Evolutionary conservation across 208 protist genomes (phyloP).

Genomic region (Trypanosoma theileri): DNA sequence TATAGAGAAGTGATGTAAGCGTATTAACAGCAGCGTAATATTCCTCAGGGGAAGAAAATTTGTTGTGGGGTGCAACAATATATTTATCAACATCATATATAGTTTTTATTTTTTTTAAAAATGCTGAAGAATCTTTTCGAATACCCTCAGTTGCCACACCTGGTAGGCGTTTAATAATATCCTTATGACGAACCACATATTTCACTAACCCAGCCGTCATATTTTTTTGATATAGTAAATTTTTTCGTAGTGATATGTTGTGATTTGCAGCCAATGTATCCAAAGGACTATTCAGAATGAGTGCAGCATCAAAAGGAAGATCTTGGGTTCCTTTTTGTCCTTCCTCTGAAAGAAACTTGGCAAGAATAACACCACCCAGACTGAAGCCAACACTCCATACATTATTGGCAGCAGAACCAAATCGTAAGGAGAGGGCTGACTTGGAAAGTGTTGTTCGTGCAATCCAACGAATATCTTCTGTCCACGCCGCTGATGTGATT

Average conservation of each 20-base stretch:
- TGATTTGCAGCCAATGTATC: constrained; percentile 45
- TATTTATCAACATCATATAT: constrained; percentile 58
- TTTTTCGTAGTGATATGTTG: constrained; percentile 28
- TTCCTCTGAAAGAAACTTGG: constrained; percentile 66
- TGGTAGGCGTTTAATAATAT: constrained; percentile 43
- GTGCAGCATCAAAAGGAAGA: constrained; percentile 41
- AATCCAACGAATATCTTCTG: constrained; percentile 46
- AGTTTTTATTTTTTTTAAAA: constrained; percentile 41
- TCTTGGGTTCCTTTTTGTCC: constrained; percentile 2
- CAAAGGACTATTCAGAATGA: constrained; percentile 59
- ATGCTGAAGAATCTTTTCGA: constrained; percentile 6
- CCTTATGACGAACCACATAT: constrained; percentile 49
- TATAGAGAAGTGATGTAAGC: constrained; percentile 44
- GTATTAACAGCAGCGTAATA: constrained; percentile 63
- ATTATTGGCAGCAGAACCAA: constrained; percentile 26
- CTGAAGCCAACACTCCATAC: constrained; percentile 69
- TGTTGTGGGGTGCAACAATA: constrained; percentile 62
- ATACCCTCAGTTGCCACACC: constrained; percentile 29
- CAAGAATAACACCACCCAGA: constrained; percentile 68
- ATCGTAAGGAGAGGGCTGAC: constrained; percentile 31
- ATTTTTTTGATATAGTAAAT: constrained; percentile 54
- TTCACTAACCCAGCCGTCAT: constrained; percentile 45
- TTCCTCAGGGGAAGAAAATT: constrained; percentile 48
- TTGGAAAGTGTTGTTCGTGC: constrained; percentile 25
- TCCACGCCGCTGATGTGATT: constrained; percentile 69